These are phyloP conservation scores for Melastoma candidum DNA, from an alignment of 441 rosid genomes.

Conservation along the genomic window DNA sequence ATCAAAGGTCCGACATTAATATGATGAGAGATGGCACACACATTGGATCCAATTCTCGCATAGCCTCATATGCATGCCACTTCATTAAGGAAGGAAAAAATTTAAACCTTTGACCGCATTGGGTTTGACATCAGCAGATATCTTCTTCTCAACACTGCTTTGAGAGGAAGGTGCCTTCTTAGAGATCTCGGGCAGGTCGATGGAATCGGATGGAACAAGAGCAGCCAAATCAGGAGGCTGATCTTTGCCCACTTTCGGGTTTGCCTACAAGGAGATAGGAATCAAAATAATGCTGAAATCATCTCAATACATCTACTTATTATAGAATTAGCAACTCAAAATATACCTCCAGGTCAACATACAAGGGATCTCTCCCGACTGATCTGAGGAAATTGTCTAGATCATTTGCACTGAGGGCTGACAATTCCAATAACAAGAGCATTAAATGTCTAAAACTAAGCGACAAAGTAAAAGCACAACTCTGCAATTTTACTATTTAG, in stretches of 20 bases:
- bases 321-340: conserved; percentile 8
- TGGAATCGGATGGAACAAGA: conserved; percentile 55
- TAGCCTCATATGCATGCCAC: too few relatives aligned
- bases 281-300: conserved; percentile 3
- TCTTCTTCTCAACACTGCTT: conserved; percentile 20
- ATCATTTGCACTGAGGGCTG: conserved; percentile 49
- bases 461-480: not conserved
- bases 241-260: conserved; percentile 75
- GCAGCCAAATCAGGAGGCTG: conserved; percentile 85
- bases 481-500: too few relatives aligned
- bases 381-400: conserved; percentile 76
- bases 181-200: conserved; percentile 36
- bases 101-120: conserved; percentile 33
- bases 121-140: conserved; percentile 28
- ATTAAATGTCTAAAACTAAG: not conserved
- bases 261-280: conserved; percentile 38
- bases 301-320: conserved; percentile 3
- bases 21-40: not conserved
- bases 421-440: conserved; percentile 9
- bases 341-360: conserved; percentile 66
- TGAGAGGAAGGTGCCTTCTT: conserved; percentile 25
- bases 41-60: too few relatives aligned
- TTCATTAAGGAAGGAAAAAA: not conserved
- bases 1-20: conserved; percentile 6
- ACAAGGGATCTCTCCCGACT: conserved; percentile 48